Percentiles rank a stretch among this genome's conserved stretches.
Conservation (phyloP, 1,284 basidiomycete species). For the Lignosus rhinocerotis region DNA sequence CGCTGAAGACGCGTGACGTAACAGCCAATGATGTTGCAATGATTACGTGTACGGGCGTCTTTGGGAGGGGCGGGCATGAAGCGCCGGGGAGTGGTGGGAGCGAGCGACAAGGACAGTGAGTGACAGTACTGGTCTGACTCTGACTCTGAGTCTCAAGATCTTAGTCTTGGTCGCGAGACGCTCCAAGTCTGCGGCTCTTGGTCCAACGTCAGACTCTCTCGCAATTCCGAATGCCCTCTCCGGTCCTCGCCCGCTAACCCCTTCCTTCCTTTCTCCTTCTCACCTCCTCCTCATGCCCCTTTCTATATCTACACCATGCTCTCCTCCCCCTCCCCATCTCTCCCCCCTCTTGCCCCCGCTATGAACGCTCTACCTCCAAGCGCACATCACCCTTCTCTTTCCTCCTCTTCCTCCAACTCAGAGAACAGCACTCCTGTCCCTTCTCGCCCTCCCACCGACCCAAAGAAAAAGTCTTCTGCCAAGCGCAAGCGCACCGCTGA, state of each 20-base stretch:
- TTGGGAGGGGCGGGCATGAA: slow-evolving; percentile 2
- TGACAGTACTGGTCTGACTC: too few relatives aligned
- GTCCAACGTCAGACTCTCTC: slow-evolving; percentile 8
- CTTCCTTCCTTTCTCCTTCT: not conserved
- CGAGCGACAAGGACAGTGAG: too few relatives aligned
- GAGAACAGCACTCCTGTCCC: slow-evolving; percentile 23
- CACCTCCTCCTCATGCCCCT: not conserved
- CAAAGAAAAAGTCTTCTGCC: slow-evolving; percentile 28
- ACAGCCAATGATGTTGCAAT: slow-evolving; percentile 7
- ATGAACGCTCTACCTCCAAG: slow-evolving; percentile 21
- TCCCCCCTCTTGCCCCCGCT: slow-evolving; percentile 26
- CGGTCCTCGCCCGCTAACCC: slow-evolving; percentile 9
- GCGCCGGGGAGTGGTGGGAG: not conserved
- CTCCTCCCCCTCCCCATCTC: slow-evolving; percentile 15
- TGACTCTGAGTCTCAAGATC: too few relatives aligned
- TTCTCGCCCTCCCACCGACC: slow-evolving; percentile 16
- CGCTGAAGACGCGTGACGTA: slow-evolving; percentile 19
- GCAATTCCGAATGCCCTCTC: slow-evolving; percentile 10
- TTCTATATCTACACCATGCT: slow-evolving; percentile 16
- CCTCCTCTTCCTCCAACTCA: slow-evolving; percentile 28
- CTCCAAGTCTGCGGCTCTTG: not conserved
- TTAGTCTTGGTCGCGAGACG: too few relatives aligned
- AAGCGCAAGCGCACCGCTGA: slow-evolving; percentile 56
- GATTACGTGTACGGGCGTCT: slow-evolving; percentile 16
- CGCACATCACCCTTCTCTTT: slow-evolving; percentile 24